A percentile compares a stretch with the other conserved stretches of the same genome.
Evolutionary conservation across 495 filamentous ascomycete species (phyloP).

Genomic region (Penicillium steckii): DNA sequence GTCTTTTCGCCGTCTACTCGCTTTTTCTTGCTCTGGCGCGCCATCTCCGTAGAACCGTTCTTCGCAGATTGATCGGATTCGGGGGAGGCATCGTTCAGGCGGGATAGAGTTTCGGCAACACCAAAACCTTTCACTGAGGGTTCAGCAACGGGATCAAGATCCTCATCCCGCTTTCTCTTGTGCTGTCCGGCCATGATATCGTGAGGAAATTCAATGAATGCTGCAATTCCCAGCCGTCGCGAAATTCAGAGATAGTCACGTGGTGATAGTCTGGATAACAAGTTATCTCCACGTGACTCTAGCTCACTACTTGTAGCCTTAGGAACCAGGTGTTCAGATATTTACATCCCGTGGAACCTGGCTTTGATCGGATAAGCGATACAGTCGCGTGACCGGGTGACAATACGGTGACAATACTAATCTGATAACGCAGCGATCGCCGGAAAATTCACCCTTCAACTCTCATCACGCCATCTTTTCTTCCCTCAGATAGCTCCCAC

Average conservation of each 20-base stretch:
- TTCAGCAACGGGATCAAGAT: conserved; percentile 23
- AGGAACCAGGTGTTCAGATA: too few species aligned
- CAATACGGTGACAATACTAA: conserved; percentile 11
- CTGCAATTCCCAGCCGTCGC: not conserved
- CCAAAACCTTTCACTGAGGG: conserved; percentile 22
- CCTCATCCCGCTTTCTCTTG: conserved; percentile 38
- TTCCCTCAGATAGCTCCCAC: conserved; percentile 8
- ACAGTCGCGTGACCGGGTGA: not conserved
- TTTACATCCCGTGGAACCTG: too few species aligned
- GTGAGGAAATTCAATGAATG: not conserved
- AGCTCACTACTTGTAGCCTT: too few species aligned
- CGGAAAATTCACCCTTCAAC: conserved; percentile 26
- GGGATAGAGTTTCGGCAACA: conserved; percentile 32
- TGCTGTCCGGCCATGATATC: conserved; percentile 21
- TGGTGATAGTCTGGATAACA: conserved; percentile 9
- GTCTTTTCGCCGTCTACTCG: conserved; percentile 56
- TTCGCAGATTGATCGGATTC: conserved; percentile 4
- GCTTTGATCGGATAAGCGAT: not conserved
- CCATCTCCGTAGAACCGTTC: conserved; percentile 23
- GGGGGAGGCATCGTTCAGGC: conserved; percentile 23
- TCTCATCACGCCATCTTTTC: conserved; percentile 28
- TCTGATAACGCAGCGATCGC: conserved; percentile 31
- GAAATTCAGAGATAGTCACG: conserved; percentile 12
- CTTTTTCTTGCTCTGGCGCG: conserved; percentile 23
- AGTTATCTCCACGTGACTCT: not conserved